Evolutionary conservation across 2,329 filamentous ascomycete species (phyloP), one percentile per base, ranked within the genome.

Genomic region (Colletotrichum falcatum): DNA sequence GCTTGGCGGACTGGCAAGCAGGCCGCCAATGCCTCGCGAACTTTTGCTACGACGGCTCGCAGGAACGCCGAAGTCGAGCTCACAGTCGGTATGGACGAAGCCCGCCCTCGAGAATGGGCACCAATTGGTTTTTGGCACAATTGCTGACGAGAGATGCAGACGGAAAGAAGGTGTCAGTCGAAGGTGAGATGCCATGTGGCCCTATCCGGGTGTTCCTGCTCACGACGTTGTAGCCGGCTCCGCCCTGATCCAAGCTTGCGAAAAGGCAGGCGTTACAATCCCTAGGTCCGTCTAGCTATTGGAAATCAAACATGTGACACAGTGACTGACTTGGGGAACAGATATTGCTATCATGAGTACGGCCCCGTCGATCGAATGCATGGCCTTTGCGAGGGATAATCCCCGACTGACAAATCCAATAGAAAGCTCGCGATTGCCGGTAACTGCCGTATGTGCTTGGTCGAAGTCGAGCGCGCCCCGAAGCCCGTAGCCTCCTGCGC

Each of bases 291-390:
- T 79, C 53, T 37, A 74, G 64, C 16, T 33, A 35, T 55, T 56
- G 1, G 5, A 48, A 54, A 66, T 61, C 65, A 48, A 69, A 59
- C 18, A 28, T 55, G 51, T 33, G 58, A 61, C 51, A 66, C 62
- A 53, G 72, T 65, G 61, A 66, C 76, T 78, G 74, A 77, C 76
- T 48, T 14, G 14, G 2, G 5, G 5, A 39, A 66, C 75, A 93
- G 95, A 94, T 98, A 97, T 84, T 98, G 95, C 85, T 98, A 98
- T 84, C 95, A 98, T 89, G 95, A 98, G 92, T 94, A 90, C 85
- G 90, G 85, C 76, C 53, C 71, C 72, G 66, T 74, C 72, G 51
- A 74, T 51, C 69, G 53, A 73, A 61, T 65, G 73, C 67, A 74
- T 76, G 76, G 75, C 61, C 76, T 37, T 28, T 61, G 35, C 66